These are phyloP conservation scores for Yarrowia osloensis DNA, from an alignment of 805 yeast genomes.

Conservation along the genomic window DNA sequence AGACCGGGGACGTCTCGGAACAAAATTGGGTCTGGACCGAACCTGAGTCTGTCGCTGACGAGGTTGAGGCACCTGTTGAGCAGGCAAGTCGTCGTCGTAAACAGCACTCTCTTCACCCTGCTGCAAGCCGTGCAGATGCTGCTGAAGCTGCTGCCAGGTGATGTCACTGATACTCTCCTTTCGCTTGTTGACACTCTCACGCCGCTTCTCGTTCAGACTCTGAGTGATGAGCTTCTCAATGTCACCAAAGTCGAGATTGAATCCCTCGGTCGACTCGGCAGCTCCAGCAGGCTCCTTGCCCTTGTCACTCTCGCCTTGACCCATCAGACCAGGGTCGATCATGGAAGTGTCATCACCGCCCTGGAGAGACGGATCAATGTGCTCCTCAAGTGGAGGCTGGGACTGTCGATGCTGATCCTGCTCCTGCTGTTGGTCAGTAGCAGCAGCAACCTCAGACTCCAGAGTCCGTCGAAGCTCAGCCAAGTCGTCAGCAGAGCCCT, in stretches of 20 bases:
- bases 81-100: slow-evolving; percentile 8
- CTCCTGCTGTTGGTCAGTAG: neutral
- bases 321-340: slow-evolving; percentile 19
- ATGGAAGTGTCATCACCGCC: neutral
- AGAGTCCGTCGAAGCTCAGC: slow-evolving; percentile 5
- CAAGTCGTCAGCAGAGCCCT: slow-evolving; percentile 5
- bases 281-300: slow-evolving; percentile 14
- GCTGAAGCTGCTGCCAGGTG: slow-evolving; percentile 29
- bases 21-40: neutral
- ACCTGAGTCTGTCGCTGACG: slow-evolving; percentile 3
- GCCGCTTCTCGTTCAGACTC: slow-evolving; percentile 16
- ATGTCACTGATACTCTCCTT: slow-evolving; percentile 26
- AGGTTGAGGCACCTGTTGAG: neutral
- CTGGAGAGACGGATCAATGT: slow-evolving; percentile 18
- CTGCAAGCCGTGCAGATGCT: slow-evolving; percentile 17
- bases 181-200: slow-evolving; percentile 9
- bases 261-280: neutral
- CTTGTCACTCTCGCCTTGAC: neutral
- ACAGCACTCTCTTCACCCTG: slow-evolving; percentile 25
- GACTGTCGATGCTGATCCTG: neutral
- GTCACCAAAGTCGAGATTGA: slow-evolving; percentile 24
- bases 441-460: slow-evolving; percentile 10
- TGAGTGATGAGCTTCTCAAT: slow-evolving; percentile 23
- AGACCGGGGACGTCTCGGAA: slow-evolving; percentile 10
- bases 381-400: neutral